phyloP scores from a whole-genome alignment of 2,329 filamentous ascomycete genomes.

The Beauveria bassiana region DNA sequence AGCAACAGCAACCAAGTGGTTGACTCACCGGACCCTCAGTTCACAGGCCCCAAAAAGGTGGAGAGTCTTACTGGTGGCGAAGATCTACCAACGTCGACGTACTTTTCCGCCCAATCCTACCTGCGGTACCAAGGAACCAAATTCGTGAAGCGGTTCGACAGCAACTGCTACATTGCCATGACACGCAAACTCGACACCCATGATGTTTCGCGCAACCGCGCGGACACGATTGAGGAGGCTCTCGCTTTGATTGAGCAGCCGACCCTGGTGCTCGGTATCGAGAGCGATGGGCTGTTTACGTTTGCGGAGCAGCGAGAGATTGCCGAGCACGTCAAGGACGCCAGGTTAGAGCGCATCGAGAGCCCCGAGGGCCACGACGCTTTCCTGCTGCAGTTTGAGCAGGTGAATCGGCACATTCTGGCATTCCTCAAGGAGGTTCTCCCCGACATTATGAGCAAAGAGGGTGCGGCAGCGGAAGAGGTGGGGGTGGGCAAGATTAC shows the following conservation, averaged over 20 bases:
- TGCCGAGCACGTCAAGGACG: slow-evolving; percentile 70
- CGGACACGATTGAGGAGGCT: slow-evolving; percentile 61
- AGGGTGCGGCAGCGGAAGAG: slow-evolving; percentile 41
- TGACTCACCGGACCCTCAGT: slow-evolving; percentile 51
- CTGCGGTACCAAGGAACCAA: slow-evolving; percentile 93
- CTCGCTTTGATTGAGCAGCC: slow-evolving; percentile 81
- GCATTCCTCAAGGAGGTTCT: slow-evolving; percentile 75
- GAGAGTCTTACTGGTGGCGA: slow-evolving; percentile 42
- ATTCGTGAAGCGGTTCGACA: slow-evolving; percentile 94
- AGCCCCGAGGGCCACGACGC: slow-evolving; percentile 94
- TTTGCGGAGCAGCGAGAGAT: slow-evolving; percentile 95
- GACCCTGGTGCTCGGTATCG: slow-evolving; percentile 83
- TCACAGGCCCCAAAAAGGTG: slow-evolving; percentile 53
- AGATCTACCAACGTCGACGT: slow-evolving; percentile 57
- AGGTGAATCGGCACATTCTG: slow-evolving; percentile 84
- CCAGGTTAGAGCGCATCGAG: slow-evolving; percentile 77
- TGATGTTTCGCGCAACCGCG: slow-evolving; percentile 76
- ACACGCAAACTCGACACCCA: slow-evolving; percentile 97
- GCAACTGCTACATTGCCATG: slow-evolving; percentile 98
- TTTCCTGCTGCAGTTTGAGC: slow-evolving; percentile 92
- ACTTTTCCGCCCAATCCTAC: slow-evolving; percentile 97
- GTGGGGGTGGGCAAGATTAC: slow-evolving; percentile 55
- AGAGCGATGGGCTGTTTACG: slow-evolving; percentile 92
- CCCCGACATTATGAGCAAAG: slow-evolving; percentile 76
- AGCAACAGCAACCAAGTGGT: slow-evolving; percentile 18